Percentiles rank a stretch among this genome's conserved stretches.
Evolutionary conservation across 306 rosid species (phyloP).

Genomic region (Medicago lupulina): DNA sequence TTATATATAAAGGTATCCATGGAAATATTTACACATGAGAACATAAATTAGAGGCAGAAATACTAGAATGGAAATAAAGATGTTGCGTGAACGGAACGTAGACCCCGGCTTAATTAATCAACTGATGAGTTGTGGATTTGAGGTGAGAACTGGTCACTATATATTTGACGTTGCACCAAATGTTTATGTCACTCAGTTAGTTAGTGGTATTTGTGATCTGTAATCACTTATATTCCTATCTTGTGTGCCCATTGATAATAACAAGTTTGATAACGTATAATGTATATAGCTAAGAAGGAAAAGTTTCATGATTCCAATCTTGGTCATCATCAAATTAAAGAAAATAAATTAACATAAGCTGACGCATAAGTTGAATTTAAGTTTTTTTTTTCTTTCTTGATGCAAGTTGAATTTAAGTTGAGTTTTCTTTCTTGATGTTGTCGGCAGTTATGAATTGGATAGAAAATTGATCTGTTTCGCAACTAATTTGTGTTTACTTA

Average conservation of each 20-base stretch:
- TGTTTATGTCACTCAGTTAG: not conserved
- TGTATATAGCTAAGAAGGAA: not conserved
- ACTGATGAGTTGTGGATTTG: not conserved
- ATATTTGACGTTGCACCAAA: not conserved
- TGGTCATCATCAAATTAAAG: not conserved
- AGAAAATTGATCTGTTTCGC: not conserved
- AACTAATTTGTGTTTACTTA: too few species aligned
- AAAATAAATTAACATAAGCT: not conserved
- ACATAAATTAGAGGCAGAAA: not conserved
- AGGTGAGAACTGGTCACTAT: not conserved
- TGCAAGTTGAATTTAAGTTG: not conserved
- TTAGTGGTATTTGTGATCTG: not conserved
- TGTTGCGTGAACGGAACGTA: constrained; percentile 38
- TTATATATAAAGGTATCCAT: constrained; percentile 1
- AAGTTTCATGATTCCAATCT: not conserved
- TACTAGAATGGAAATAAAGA: not conserved
- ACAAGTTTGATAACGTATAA: not conserved
- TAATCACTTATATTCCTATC: not conserved
- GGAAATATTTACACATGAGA: not conserved
- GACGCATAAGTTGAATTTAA: not conserved
- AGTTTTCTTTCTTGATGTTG: not conserved
- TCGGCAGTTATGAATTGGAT: constrained; percentile 42
- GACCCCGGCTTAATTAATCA: not conserved
- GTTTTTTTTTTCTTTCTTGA: too few species aligned
- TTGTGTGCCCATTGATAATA: constrained; percentile 5